Conservation (phyloP, 495 filamentous ascomycete genomes). For the Xylaria longipes region DNA sequence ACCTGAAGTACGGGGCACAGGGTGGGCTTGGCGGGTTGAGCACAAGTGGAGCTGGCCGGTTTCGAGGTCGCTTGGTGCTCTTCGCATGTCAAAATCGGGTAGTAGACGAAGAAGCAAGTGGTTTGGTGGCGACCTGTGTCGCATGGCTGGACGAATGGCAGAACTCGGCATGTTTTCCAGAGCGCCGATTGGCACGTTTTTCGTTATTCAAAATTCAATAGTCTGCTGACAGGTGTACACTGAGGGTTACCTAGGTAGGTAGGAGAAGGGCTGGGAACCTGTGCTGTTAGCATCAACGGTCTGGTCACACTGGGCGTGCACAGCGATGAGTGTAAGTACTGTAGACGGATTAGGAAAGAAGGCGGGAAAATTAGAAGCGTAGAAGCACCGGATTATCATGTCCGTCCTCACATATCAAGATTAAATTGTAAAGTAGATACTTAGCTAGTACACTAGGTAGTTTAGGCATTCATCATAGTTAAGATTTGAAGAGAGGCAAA, state of each 20-base stretch:
- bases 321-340: background rate
- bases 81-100: constrained; percentile 18
- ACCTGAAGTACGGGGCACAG: constrained; percentile 27
- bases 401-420: background rate
- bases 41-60: constrained; percentile 1
- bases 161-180: constrained; percentile 20
- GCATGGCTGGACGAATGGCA: constrained; percentile 39
- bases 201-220: constrained; percentile 41
- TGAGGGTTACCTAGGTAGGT: background rate
- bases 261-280: constrained; percentile 22
- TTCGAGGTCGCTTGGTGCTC: constrained; percentile 13
- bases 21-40: background rate
- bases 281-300: background rate
- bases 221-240: constrained; percentile 32
- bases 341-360: constrained; percentile 19
- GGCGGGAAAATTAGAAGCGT: background rate
- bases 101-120: constrained; percentile 17
- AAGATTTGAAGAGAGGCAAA: background rate
- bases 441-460: background rate
- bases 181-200: constrained; percentile 26
- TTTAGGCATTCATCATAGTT: background rate
- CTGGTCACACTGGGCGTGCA: background rate
- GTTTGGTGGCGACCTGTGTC: constrained; percentile 32
- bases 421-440: background rate
- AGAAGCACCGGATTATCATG: constrained; percentile 30